These are phyloP conservation scores for Aspergillus caelatus DNA, from an alignment of 2,329 filamentous ascomycete species.

Conservation along the genomic window DNA sequence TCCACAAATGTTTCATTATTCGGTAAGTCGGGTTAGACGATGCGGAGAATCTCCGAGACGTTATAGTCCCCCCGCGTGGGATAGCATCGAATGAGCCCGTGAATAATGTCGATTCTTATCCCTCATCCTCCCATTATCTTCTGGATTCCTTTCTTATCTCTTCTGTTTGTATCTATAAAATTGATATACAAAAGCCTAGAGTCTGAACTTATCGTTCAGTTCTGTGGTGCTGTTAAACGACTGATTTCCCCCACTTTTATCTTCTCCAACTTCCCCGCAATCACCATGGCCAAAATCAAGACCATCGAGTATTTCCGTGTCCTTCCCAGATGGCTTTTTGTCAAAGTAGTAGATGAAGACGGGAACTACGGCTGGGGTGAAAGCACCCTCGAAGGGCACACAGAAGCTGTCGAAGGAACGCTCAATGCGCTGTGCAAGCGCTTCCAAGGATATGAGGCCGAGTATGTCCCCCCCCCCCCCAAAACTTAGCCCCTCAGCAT, in stretches of 20 bases:
- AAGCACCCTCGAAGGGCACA: slow-evolving; percentile 73
- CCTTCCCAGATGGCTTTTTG: slow-evolving; percentile 75
- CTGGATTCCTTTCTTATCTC: too few species aligned
- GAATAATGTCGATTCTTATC: not conserved
- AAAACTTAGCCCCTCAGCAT: not conserved
- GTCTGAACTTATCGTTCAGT: not conserved
- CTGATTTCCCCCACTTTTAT: not conserved
- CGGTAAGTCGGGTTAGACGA: not conserved
- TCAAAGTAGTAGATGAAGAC: slow-evolving; percentile 71
- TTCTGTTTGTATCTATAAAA: too few species aligned
- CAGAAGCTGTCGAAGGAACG: slow-evolving; percentile 72
- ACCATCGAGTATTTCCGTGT: slow-evolving; percentile 74
- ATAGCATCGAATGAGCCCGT: not conserved
- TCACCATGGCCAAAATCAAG: slow-evolving; percentile 63
- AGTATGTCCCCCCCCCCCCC: slow-evolving; percentile 55
- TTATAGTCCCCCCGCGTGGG: not conserved
- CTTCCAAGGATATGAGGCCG: slow-evolving; percentile 69
- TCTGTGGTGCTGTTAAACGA: not conserved
- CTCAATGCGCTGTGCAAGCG: slow-evolving; percentile 67
- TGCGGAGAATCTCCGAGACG: slow-evolving; percentile 1
- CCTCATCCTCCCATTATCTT: too few species aligned
- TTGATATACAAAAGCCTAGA: not conserved
- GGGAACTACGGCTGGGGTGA: slow-evolving; percentile 73
- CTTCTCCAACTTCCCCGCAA: not conserved
- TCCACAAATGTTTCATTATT: not conserved